Evolutionary conservation across 2,329 filamentous ascomycete genomes (phyloP).

Genomic region (Neopestalotiopsis sp.): DNA sequence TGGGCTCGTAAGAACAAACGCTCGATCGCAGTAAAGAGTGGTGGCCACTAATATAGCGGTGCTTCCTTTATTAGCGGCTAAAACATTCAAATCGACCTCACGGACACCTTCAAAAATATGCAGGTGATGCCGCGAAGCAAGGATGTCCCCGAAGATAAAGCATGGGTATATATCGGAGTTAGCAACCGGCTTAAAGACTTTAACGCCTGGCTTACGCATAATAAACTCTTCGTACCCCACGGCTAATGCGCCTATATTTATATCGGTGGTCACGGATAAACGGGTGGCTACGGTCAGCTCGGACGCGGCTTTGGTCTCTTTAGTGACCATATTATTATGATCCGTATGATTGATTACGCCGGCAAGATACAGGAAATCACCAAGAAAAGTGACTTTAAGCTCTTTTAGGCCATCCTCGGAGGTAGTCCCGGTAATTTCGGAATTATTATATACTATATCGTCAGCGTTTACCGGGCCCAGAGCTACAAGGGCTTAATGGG

Average conservation of each 20-base stretch:
- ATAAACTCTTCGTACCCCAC: slow-evolving; percentile 50
- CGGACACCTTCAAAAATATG: slow-evolving; percentile 40
- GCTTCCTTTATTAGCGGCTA: slow-evolving; percentile 50
- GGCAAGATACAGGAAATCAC: slow-evolving; percentile 53
- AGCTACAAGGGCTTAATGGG: neutral
- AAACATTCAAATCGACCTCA: slow-evolving; percentile 53
- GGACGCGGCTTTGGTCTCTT: slow-evolving; percentile 57
- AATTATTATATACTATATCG: slow-evolving; percentile 59
- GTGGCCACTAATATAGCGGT: slow-evolving; percentile 56
- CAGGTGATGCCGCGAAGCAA: slow-evolving; percentile 33
- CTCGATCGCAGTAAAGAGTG: slow-evolving; percentile 51
- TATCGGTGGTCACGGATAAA: slow-evolving; percentile 53
- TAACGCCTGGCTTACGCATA: slow-evolving; percentile 45
- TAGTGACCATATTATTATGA: slow-evolving; percentile 57
- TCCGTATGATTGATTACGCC: slow-evolving; percentile 52
- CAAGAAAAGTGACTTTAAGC: slow-evolving; percentile 54
- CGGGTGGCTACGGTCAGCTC: slow-evolving; percentile 53
- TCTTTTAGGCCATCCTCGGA: slow-evolving; percentile 65
- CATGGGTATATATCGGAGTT: slow-evolving; percentile 44
- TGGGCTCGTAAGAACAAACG: slow-evolving; percentile 47
- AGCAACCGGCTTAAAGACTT: slow-evolving; percentile 49
- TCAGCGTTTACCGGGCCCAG: slow-evolving; percentile 39
- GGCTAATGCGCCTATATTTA: slow-evolving; percentile 53
- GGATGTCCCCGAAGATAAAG: slow-evolving; percentile 40
- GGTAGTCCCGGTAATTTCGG: slow-evolving; percentile 65